These are phyloP conservation scores for Apiospora phragmitis DNA, from an alignment of 2,329 filamentous ascomycete species.

Conservation along the genomic window DNA sequence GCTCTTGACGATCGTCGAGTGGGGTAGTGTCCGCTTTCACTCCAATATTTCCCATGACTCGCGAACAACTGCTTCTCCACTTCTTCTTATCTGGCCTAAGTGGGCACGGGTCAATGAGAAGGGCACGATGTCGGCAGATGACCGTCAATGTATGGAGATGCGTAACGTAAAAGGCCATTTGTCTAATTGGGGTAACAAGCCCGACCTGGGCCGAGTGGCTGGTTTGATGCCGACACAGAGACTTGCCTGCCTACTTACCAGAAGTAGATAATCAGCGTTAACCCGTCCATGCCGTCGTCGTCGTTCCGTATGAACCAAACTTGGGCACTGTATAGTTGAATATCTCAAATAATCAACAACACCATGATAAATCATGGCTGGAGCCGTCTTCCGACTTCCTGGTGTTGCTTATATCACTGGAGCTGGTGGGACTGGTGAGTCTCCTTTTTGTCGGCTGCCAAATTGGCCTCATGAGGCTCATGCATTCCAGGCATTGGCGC, in stretches of 20 bases:
- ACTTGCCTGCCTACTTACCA: background rate
- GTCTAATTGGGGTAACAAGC: constrained; percentile 1
- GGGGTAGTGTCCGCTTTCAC: constrained; percentile 9
- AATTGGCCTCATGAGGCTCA: background rate
- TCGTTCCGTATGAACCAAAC: background rate
- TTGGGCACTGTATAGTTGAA: background rate
- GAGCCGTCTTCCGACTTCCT: constrained; percentile 33
- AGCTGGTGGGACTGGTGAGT: constrained; percentile 46
- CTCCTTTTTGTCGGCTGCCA: background rate
- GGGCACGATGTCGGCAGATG: constrained; percentile 3
- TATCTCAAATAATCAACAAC: background rate
- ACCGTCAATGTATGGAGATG: constrained; percentile 4
- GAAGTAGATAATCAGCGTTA: background rate
- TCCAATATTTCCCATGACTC: constrained; percentile 8
- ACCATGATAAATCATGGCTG: constrained; percentile 16
- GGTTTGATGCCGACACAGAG: background rate
- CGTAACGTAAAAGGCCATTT: background rate
- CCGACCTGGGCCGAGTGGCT: background rate
- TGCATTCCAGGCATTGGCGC: constrained; percentile 51
- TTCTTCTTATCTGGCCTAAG: constrained; percentile 8
- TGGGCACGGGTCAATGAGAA: constrained; percentile 1
- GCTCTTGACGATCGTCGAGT: constrained; percentile 8
- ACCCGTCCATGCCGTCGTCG: background rate
- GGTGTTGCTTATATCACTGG: constrained; percentile 49
- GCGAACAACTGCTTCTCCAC: constrained; percentile 6